Base-by-base conservation (phyloP, 345 rosid genomes). In the Nasturtium officinale region DNA sequence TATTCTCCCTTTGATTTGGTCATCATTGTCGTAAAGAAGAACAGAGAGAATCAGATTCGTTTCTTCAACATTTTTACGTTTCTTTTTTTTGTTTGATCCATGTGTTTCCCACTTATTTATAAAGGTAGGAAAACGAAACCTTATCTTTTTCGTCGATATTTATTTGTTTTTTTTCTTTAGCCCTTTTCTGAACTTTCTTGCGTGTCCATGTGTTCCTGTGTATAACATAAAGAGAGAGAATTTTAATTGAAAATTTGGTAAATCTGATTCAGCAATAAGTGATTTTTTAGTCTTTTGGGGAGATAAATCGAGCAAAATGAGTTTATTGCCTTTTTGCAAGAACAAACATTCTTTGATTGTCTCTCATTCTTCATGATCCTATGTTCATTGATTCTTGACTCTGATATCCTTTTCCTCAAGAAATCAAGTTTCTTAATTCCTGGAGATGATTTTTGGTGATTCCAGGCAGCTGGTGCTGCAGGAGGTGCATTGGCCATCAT, bases 381-480 rank as follows among this genome's bases (percentile, higher is more conserved):
- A 5, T 53, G 3, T 38, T 40, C 32, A 25, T 21, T 40, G 18
- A 9, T 40, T 65, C 52, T 40, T 65, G 40, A 4, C 65, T 58
- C 20, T 25, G 29, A 38, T 11, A 38, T 38, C 35, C 9, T 32
- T 32, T 32, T 32, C 0, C 9, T 32, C 9, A 32, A 32, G 35
- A 32, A 10, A 37, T 37, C 42, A 3, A 37, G 13, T 37, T 40
- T 12, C 48, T n/a, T 45, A 45, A 45, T 45, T n/a, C 48, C 1
- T 45, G 18, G 48, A 15, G 48, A 43, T 66, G 30, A 9, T 65
- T 58, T 17, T 25, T 26, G 33, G 71, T 76, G 53, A 62, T 80
- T 65, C 18, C 87, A 96, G 99, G 97, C 98, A 7, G 87, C 68
- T 5, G 99, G 99, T 63, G 98, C 99, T 20, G 95, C 83, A 43